Percentiles rank a stretch among this genome's conserved stretches.
Conservation (phyloP, 768 basidiomycete species). For the Clitopilus passeckerianus region DNA sequence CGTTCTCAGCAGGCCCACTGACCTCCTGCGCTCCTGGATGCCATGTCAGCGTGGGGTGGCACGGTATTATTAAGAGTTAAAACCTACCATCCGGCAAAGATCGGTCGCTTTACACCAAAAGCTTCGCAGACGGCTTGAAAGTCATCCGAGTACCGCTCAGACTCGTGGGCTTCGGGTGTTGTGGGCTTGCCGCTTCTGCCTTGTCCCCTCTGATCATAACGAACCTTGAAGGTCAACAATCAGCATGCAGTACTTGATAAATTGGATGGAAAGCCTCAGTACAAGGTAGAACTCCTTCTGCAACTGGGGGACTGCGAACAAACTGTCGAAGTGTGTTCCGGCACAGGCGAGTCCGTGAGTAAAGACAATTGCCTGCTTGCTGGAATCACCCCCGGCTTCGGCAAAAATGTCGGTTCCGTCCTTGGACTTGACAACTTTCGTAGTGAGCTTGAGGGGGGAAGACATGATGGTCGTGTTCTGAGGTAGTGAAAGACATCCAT, state of each 20-base stretch:
- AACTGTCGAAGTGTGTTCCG: slow-evolving; percentile 6
- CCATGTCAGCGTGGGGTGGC: neutral
- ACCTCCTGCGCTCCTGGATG: neutral
- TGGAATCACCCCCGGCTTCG: slow-evolving; percentile 8
- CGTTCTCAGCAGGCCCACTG: neutral
- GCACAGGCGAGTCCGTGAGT: slow-evolving; percentile 8
- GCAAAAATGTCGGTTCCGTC: slow-evolving; percentile 10
- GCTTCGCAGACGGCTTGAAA: slow-evolving; percentile 23
- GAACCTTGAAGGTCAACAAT: slow-evolving; percentile 14
- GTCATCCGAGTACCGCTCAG: slow-evolving; percentile 22
- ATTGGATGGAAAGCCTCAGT: neutral
- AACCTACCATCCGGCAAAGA: slow-evolving; percentile 28
- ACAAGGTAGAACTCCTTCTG: slow-evolving; percentile 8
- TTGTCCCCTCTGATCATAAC: slow-evolving; percentile 29
- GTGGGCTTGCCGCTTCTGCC: slow-evolving; percentile 23
- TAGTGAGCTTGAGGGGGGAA: slow-evolving; percentile 1
- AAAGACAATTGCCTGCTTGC: slow-evolving; percentile 8
- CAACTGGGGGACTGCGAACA: slow-evolving; percentile 7
- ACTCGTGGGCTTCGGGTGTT: slow-evolving; percentile 18
- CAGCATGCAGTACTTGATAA: neutral
- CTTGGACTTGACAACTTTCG: slow-evolving; percentile 8
- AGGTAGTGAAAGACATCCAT: neutral
- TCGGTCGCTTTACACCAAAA: slow-evolving; percentile 21
- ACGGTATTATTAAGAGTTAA: neutral
- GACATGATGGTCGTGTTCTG: slow-evolving; percentile 1